Base-by-base conservation (phyloP, 768 basidiomycete genomes). In the Boletus vinaceobasis region DNA sequence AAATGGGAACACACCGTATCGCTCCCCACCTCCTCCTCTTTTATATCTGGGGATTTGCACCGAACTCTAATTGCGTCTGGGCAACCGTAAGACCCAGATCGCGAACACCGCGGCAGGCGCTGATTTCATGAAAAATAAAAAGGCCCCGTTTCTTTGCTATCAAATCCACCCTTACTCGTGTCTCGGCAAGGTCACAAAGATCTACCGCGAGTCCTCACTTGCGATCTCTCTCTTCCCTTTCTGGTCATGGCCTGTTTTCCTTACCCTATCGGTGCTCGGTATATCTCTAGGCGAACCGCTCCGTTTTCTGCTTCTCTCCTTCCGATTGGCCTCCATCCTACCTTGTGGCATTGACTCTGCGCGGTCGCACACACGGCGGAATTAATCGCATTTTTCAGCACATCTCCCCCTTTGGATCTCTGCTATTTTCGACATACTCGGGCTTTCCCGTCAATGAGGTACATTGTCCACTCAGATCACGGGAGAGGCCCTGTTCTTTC, bases 271-370 rank as follows among this genome's bases (percentile, higher is more conserved):
- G 71, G 73, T 72, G 52, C 60, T 63, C 64, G 68, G 67, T 65
- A 63, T 72, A 73, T 74, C 70, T 70, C 66, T 65, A 71, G 64
- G 67, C 60, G 58, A 60, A 72, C 76, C 80, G 77, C 71, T 71
- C 81, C 78, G 77, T 78, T 62, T 63, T 66, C 61, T 65, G 53
- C 67, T 59, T 68, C 71, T 59, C 62, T 59, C 55, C 59, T 66
- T 74, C 82, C 80, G 79, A 81, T 81, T 81, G 76, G 78, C 56
- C 60, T 62, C 56, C 57, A 48, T 63, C 61, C n/a, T 48, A 66
- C 73, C 75, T 74, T 74, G 72, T 79, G 77, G 69, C 63, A 71
- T 65, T 58, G 43, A 53, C 59, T 57, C 55, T 60, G 21, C 46
- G 33, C 36, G 53, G 45, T 70, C 68, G 56, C 70, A 69, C 68